These are phyloP conservation scores for Sugiyamaella novakii DNA, from an alignment of 1,139 yeast genomes.

Conservation along the genomic window DNA sequence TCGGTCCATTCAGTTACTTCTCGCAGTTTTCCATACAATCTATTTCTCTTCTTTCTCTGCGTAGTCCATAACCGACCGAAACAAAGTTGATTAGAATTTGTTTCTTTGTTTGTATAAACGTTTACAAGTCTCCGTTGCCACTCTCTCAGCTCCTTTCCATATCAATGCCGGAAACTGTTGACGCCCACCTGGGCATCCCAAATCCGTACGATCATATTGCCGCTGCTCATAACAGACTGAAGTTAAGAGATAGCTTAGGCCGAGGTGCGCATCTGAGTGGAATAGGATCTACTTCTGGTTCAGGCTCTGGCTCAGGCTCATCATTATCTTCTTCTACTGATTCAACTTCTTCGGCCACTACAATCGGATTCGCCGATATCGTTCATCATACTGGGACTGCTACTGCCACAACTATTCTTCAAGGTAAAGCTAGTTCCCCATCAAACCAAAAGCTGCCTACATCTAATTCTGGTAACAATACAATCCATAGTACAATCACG, in stretches of 20 bases:
- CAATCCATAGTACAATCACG: conserved; percentile 4
- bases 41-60: too few species aligned
- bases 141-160: not conserved
- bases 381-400: not conserved
- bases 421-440: too few species aligned
- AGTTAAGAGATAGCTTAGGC: conserved; percentile 8
- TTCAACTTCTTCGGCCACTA: conserved; percentile 9
- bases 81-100: too few species aligned
- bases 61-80: too few species aligned
- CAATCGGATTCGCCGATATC: conserved; percentile 7
- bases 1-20: too few species aligned
- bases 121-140: too few species aligned
- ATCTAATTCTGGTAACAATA: too few species aligned
- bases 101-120: too few species aligned
- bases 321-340: conserved; percentile 9
- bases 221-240: conserved; percentile 14
- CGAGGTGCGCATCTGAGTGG: not conserved
- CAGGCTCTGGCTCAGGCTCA: conserved; percentile 3
- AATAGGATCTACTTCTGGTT: not conserved
- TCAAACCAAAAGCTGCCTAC: too few species aligned
- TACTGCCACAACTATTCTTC: not conserved
- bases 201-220: conserved; percentile 16
- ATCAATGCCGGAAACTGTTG: conserved; percentile 12
- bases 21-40: too few species aligned
- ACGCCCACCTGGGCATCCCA: conserved; percentile 7